Conservation (phyloP, 2,329 filamentous ascomycete genomes). For the Nakataea oryzae region DNA sequence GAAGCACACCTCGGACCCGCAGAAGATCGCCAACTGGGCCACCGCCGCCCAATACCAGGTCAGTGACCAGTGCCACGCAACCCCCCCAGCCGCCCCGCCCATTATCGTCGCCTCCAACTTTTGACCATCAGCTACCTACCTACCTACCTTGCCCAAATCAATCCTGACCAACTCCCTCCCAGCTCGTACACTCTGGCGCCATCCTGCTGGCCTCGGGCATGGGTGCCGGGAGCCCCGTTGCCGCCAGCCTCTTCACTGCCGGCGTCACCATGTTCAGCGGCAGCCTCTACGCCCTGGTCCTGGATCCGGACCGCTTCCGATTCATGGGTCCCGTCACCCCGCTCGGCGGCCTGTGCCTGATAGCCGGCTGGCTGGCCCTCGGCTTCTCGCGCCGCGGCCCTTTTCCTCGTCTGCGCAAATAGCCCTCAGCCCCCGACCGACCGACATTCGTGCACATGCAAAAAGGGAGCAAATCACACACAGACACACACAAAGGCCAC, state of each 20-base stretch:
- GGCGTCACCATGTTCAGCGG: constrained; percentile 61
- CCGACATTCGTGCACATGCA: not conserved
- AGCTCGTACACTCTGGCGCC: constrained; percentile 54
- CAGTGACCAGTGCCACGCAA: too few relatives aligned
- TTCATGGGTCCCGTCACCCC: constrained; percentile 55
- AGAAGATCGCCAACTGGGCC: constrained; percentile 46
- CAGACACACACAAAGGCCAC: not conserved
- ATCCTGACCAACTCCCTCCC: constrained; percentile 3
- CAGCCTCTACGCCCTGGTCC: constrained; percentile 51
- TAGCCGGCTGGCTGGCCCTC: constrained; percentile 49
- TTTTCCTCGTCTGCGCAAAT: not conserved
- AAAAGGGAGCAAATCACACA: not conserved
- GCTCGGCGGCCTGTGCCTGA: constrained; percentile 51
- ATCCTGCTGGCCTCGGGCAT: constrained; percentile 49
- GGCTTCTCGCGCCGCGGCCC: constrained; percentile 8
- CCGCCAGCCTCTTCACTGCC: constrained; percentile 47
- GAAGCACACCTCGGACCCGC: constrained; percentile 46
- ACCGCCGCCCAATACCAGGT: constrained; percentile 62
- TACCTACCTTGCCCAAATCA: not conserved
- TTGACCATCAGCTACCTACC: not conserved
- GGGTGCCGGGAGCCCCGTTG: constrained; percentile 44
- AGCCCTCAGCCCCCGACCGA: not conserved
- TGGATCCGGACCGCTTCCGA: constrained; percentile 51
- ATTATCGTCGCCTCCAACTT: too few relatives aligned
- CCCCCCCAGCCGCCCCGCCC: too few relatives aligned